These are phyloP conservation scores for Tricholoma terreum DNA, from an alignment of 768 basidiomycete species.

Conservation along the genomic window DNA sequence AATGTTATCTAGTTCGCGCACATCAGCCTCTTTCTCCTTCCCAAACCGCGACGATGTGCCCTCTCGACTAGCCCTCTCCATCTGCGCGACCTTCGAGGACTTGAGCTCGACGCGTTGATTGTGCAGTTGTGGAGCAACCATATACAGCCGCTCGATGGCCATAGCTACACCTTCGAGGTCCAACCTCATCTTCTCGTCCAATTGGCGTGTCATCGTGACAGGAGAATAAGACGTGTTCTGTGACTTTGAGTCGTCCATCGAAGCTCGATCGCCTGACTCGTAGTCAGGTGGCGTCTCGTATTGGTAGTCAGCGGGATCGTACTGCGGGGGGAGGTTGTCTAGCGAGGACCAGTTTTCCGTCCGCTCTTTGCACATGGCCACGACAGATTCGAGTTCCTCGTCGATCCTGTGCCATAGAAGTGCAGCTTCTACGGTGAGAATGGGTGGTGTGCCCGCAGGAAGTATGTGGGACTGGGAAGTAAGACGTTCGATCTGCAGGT, in stretches of 20 bases:
- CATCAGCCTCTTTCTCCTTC: conserved; percentile 48
- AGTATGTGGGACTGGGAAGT: conserved; percentile 38
- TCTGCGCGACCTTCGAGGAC: conserved; percentile 61
- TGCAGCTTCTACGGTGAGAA: conserved; percentile 53
- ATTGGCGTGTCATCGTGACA: conserved; percentile 20
- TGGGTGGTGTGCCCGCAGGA: conserved; percentile 40
- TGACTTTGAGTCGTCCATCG: conserved; percentile 35
- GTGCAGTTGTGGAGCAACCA: conserved; percentile 82
- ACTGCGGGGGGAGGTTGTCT: conserved; percentile 47
- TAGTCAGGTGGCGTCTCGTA: conserved; percentile 54
- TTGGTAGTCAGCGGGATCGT: conserved; percentile 37
- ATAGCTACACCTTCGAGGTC: conserved; percentile 83
- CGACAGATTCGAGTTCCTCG: conserved; percentile 66
- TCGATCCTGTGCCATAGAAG: conserved; percentile 77
- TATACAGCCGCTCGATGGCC: conserved; percentile 88
- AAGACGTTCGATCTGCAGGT: conserved; percentile 58
- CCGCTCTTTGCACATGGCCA: conserved; percentile 63
- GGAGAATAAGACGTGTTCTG: conserved; percentile 24
- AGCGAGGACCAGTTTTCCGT: conserved; percentile 33
- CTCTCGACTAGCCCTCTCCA: conserved; percentile 64
- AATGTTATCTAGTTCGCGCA: conserved; percentile 65
- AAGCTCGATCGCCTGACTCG: conserved; percentile 36
- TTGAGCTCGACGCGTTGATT: conserved; percentile 93
- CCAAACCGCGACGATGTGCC: conserved; percentile 26
- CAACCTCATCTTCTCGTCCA: conserved; percentile 76